Evolutionary conservation across 108 stramenopile genomes (phyloP).

Genomic region (Pseudonitzschia multistriata): DNA sequence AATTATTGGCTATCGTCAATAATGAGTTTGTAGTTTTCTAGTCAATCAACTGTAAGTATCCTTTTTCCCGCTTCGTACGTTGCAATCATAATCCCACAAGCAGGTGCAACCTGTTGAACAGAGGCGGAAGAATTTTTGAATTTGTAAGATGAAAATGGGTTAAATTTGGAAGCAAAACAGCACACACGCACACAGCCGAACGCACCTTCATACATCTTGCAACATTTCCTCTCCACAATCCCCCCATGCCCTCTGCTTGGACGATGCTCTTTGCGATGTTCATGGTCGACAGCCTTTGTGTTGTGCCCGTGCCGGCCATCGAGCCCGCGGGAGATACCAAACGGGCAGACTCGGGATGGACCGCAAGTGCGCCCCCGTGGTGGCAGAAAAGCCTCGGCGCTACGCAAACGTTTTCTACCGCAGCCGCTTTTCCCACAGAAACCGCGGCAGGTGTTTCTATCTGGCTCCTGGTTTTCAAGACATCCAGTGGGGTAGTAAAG

Average conservation of each 20-base stretch:
- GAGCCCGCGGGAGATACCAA: neutral
- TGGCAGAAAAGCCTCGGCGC: slow-evolving; percentile 8
- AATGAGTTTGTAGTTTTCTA: neutral
- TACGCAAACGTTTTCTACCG: neutral
- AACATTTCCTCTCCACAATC: slow-evolving; percentile 83
- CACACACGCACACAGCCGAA: too few relatives aligned
- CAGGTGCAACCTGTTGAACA: slow-evolving; percentile 69
- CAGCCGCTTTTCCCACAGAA: neutral
- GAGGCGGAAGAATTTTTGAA: neutral
- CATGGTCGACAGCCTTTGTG: slow-evolving; percentile 13
- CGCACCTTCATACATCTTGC: slow-evolving; percentile 77
- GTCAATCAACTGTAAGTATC: slow-evolving; percentile 28
- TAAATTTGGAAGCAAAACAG: too few relatives aligned
- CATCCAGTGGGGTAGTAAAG: slow-evolving; percentile 93
- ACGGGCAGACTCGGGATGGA: neutral
- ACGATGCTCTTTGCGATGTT: slow-evolving; percentile 32
- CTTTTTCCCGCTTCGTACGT: slow-evolving; percentile 89
- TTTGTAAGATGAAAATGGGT: too few relatives aligned
- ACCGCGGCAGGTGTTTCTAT: slow-evolving; percentile 14
- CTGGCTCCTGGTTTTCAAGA: slow-evolving; percentile 91
- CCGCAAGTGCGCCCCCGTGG: slow-evolving; percentile 17
- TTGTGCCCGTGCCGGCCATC: neutral
- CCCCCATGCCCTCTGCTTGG: slow-evolving; percentile 51
- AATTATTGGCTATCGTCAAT: too few relatives aligned
- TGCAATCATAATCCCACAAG: slow-evolving; percentile 95